Base-by-base conservation (phyloP, 495 filamentous ascomycete genomes). In the Aspergillus steynii region DNA sequence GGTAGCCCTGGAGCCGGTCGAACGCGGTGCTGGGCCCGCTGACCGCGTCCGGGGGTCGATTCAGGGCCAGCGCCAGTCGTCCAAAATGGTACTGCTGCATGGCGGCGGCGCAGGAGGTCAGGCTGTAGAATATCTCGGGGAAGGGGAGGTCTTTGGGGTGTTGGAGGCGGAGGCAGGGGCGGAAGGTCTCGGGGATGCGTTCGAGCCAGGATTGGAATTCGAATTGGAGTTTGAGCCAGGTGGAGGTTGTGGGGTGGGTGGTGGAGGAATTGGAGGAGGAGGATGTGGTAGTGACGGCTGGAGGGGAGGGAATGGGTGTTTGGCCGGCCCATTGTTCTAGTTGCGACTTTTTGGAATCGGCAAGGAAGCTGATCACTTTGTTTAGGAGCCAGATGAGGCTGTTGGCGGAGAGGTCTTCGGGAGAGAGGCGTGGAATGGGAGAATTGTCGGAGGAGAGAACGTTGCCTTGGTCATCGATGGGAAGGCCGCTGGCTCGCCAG, bases 81-180 rank as follows among this genome's bases (percentile, higher is more conserved):
- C 70, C 77, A 37, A 79, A 80, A 50, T 80, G 72, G 56, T 76
- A 79, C 37, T 78, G 75, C 42, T 77, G 75, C 68, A 78, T 77
- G 2, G 76, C 56, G 26, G 70, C 65, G 14, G 76, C 76, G 52
- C 72, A 77, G 12, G 73, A 67, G 0, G 76, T 62, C 8, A 69
- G 59, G 29, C 70, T 64, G 53, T 73, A 75, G 57, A 72, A 74
- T 1, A 76, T 65, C 52, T 80, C 77, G 0, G 77, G 77, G 48
- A 79, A 80, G 2, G 72, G 66, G 7, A 72, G 50, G 50, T 77
- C 68, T 50, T 68, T 68, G 9, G 77, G 74, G 14, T 67, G 63
- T n/a, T 78, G 74, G 20, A 78, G 67, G 0, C 73, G 67, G 3
- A 80, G 59, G 56, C 74, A 75, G 10, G 77, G 70, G 9, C 76